Base-by-base conservation (phyloP, 169 alveolate species). In the Perkinsus chesapeaki region DNA sequence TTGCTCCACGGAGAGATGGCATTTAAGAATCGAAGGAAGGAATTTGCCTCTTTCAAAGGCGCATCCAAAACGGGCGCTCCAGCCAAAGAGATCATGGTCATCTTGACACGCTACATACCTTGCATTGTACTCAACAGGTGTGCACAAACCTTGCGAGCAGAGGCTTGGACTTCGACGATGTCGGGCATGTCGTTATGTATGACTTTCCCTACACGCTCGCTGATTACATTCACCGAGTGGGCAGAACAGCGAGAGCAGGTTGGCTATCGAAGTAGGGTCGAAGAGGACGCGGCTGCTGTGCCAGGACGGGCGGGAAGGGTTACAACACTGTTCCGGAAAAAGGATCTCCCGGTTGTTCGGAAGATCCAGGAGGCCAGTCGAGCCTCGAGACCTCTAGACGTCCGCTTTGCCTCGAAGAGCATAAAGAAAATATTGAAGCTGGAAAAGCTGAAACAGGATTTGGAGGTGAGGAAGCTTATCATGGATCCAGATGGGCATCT, bases 171-270 rank as follows among this genome's bases (percentile, higher is more conserved):
- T 97, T 99, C 39, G 99, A 99, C 34, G 97, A 97, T 39, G 99
- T 99, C 10, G 98, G 97, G 73, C 97, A 97, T 93, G 99, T 99
- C 10, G 96, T 99, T 37, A 98, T 98, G 95, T 98, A 97, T 93
- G 99, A 98, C 94, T 96, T 99, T 48, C 99, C 99, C 3, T 96
- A 97, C 92, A 95, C 97, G 37, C 96, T 98, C 7, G 98, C 96
- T 91, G 98, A 97, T 94, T 99, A 98, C 96, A 97, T 98, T 0
- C 99, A 99, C 95, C 95, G 99, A 73, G 98, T 98, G 19, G 99
- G 99, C 72, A 95, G 99, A 94, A 98, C 99, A 3, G 99, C 99
- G 5, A 96, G 99, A 95, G 99, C 99, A 19, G 98, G 99, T 60
- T 16, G 82, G 82, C n/a, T n/a, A 60, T 5, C 23, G 60, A 16